A percentile compares a stretch with the other conserved stretches of the same genome.
Conservation (phyloP, 176 grass and related monocot species). For the Oryza nivara region DNA sequence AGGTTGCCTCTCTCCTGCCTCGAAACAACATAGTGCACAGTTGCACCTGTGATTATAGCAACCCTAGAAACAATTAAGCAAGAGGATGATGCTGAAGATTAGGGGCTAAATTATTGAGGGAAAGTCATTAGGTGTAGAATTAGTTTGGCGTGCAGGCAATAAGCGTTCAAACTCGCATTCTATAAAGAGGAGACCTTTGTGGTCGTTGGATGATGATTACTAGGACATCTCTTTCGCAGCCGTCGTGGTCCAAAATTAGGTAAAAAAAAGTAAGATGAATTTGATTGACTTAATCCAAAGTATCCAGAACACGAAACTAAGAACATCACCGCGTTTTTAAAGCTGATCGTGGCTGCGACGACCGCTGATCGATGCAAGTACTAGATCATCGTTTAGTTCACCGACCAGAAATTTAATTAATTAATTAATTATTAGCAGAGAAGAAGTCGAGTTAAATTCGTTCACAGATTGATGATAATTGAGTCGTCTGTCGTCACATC, state of each 20-base stretch:
- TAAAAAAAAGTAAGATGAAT: neutral
- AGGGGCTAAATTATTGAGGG: conserved; percentile 4
- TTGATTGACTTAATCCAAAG: neutral
- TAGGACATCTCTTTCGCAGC: neutral
- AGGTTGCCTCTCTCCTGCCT: conserved; percentile 41
- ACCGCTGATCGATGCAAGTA: neutral
- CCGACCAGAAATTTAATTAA: neutral
- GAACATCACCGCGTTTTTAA: neutral
- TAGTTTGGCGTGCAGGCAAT: conserved; percentile 45
- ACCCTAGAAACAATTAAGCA: neutral
- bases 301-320: neutral
- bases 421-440: neutral
- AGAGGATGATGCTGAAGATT: conserved; percentile 12
- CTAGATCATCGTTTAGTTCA: neutral
- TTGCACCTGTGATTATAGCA: conserved; percentile 11
- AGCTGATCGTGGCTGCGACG: neutral
- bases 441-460: neutral
- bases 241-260: neutral
- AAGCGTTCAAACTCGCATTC: conserved; percentile 36
- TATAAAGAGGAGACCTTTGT: conserved; percentile 31
- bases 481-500: neutral
- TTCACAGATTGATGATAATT: neutral
- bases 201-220: conserved; percentile 31
- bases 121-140: conserved; percentile 38
- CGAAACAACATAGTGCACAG: conserved; percentile 35